Base-by-base conservation (phyloP, 1,139 yeast genomes). In the Yamadazyma atlantica region DNA sequence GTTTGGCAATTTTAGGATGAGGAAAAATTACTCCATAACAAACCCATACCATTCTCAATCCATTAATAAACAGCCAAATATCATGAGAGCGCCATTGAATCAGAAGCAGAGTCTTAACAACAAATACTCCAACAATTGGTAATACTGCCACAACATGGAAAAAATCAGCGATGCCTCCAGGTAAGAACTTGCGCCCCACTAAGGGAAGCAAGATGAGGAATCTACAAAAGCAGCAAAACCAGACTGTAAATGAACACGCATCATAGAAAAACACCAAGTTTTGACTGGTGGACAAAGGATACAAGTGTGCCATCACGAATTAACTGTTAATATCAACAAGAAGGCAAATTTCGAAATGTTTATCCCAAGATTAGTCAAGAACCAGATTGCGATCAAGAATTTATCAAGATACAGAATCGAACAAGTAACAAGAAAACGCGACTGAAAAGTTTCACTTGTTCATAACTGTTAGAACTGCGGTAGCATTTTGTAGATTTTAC, bases 131-230 rank as follows among this genome's bases (percentile, higher is more conserved):
- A 1, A 60, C 36, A 15, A 66, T 46, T 4, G 75, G 75, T 5
- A 60, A 42, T 25, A 64, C 42, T 2, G 75, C 51, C 16, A 70
- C 69, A n/a, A 64, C 61, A 38, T 74, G 75, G 48, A 79, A 76
- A 60, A 78, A 80, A 47, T 77, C 83, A 34, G 85, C 85, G 11
- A 82, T 78, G 1, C 88, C 88, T 7, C 83, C 86, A 1, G 87
- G 83, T 21, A 82, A 57, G 49, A 79, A 82, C 45, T 65, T 67
- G 31, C 77, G 58, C 1, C 87, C 85, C 7, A 80, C 86, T 18
- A 82, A 57, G 2, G 85, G 86, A 33, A 78, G 62, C 23, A 82
- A 60, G 2, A 80, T 58, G 11, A 69, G 39, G 46, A 80, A 69
- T 35, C 89, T 57, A 6, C 66, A 58, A 4, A 78, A 55, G 39